These are phyloP conservation scores for Saitozyma podzolica DNA, from an alignment of 768 basidiomycete species.

Conservation along the genomic window DNA sequence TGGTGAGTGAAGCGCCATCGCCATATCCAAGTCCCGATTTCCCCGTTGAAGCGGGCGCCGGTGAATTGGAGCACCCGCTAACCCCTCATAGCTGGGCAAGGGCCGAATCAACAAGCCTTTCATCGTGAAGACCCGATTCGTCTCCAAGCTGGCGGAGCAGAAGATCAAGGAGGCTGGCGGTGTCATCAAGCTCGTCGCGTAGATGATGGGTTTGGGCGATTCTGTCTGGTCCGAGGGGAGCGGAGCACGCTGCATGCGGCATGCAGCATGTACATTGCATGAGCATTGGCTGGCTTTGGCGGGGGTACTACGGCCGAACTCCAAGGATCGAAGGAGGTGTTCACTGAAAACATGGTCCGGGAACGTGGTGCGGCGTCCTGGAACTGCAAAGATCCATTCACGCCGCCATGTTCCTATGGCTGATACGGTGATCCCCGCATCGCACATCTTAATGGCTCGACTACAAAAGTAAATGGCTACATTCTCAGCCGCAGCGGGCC, in stretches of 20 bases:
- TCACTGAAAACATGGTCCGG: no score
- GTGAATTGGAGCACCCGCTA: conserved; percentile 2
- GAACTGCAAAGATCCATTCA: no score
- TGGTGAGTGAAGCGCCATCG: conserved; percentile 42
- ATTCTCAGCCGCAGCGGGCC: no score
- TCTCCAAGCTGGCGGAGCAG: conserved; percentile 78
- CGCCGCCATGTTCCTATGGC: no score
- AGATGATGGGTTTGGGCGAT: conserved; percentile 29
- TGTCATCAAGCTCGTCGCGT: conserved; percentile 90
- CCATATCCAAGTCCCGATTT: neutral
- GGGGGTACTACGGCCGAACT: no score
- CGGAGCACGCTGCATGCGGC: neutral
- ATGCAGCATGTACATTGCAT: conserved; percentile 10
- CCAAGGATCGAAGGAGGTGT: no score
- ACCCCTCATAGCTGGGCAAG: conserved; percentile 68
- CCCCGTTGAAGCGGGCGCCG: neutral
- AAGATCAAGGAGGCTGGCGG: conserved; percentile 68
- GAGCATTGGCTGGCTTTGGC: no score
- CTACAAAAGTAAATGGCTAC: no score
- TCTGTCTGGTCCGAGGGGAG: neutral
- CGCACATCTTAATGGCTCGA: no score
- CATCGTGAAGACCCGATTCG: conserved; percentile 97
- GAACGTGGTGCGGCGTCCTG: no score
- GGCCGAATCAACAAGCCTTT: conserved; percentile 79
- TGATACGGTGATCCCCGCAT: no score